Conservation (phyloP, 805 yeast genomes). For the Babjeviella inositovora region DNA sequence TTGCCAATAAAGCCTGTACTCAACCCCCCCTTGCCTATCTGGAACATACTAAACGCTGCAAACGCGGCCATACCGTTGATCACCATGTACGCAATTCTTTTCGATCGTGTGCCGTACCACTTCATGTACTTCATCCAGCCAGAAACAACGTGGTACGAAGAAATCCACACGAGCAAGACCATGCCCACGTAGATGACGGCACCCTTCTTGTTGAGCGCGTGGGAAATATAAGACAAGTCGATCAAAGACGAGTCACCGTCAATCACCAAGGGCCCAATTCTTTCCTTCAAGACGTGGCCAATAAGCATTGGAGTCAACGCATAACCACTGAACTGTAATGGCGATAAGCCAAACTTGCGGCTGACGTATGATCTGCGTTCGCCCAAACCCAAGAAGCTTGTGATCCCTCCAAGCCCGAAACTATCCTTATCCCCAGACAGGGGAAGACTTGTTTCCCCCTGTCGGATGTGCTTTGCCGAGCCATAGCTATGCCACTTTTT, state of each 20-base stretch:
- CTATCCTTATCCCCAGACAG: slow-evolving; percentile 17
- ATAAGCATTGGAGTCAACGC: slow-evolving; percentile 22
- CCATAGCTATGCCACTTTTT: slow-evolving; percentile 13
- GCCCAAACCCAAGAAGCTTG: slow-evolving; percentile 39
- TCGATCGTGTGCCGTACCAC: slow-evolving; percentile 18
- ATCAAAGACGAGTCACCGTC: slow-evolving; percentile 55
- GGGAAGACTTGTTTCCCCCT: slow-evolving; percentile 3
- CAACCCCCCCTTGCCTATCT: too few species aligned
- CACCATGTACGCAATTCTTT: slow-evolving; percentile 24
- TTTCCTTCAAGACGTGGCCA: slow-evolving; percentile 28
- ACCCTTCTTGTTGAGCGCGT: slow-evolving; percentile 12
- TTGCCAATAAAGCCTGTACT: too few species aligned
- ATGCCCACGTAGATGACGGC: slow-evolving; percentile 14
- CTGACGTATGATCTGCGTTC: slow-evolving; percentile 26
- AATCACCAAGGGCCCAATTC: slow-evolving; percentile 30
- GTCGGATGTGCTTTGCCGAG: slow-evolving; percentile 2
- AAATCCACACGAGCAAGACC: slow-evolving; percentile 14
- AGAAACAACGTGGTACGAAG: slow-evolving; percentile 35
- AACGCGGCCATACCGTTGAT: slow-evolving; percentile 17
- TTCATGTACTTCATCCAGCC: slow-evolving; percentile 34
- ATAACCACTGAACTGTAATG: slow-evolving; percentile 46
- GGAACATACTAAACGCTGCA: slow-evolving; percentile 20
- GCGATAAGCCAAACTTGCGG: slow-evolving; percentile 29
- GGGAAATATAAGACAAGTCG: slow-evolving; percentile 32
- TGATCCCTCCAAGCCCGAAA: slow-evolving; percentile 47